Conservation (phyloP, 106 monocot species). For the Posidonia australis region DNA sequence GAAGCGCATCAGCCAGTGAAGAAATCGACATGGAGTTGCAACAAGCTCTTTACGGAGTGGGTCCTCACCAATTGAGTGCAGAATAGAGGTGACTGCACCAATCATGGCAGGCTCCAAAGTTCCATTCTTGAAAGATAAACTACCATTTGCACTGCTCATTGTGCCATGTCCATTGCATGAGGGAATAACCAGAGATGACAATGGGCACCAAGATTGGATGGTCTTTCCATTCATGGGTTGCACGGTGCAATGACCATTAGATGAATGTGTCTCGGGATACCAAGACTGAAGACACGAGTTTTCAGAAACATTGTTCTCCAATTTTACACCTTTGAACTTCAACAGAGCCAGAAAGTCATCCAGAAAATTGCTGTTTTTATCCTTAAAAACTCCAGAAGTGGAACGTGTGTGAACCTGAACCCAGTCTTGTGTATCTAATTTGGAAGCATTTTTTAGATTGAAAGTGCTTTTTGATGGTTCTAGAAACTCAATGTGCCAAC, state of each 20-base stretch:
- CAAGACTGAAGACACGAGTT: background rate
- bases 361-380: constrained; percentile 31
- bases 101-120: constrained; percentile 40
- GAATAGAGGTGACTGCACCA: constrained; percentile 43
- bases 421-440: constrained; percentile 43
- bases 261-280: too few species aligned
- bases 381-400: constrained; percentile 55
- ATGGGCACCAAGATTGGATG: constrained; percentile 58
- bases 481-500: constrained; percentile 73
- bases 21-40: constrained; percentile 71
- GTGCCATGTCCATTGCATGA: constrained; percentile 25
- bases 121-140: constrained; percentile 11
- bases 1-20: constrained; percentile 85
- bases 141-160: constrained; percentile 18
- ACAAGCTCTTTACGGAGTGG: constrained; percentile 64
- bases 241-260: background rate
- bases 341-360: constrained; percentile 54
- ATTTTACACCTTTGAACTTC: constrained; percentile 42
- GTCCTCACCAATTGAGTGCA: constrained; percentile 66
- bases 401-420: constrained; percentile 28
- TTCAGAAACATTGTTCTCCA: constrained; percentile 3
- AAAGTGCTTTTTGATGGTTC: constrained; percentile 18
- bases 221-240: background rate
- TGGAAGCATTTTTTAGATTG: constrained; percentile 11
- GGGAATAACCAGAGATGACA: constrained; percentile 22